These are phyloP conservation scores for Aureobasidium melanogenum DNA, from an alignment of 2,329 filamentous ascomycete genomes.

Conservation along the genomic window DNA sequence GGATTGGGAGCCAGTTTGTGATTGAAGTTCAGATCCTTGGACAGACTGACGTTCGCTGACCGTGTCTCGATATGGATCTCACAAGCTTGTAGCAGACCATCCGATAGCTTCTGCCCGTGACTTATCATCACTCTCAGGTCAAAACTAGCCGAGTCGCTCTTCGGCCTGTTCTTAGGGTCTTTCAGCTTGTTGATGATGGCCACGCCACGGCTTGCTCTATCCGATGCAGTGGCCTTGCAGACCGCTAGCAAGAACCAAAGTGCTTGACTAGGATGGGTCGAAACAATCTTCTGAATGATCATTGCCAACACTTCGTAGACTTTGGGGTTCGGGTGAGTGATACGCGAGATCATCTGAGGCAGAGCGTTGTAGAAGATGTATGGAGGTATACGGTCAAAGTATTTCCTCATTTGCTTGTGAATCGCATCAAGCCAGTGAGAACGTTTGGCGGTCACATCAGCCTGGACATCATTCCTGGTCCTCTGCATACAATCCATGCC, in stretches of 20 bases:
- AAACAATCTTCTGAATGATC: slow-evolving; percentile 81
- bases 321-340: slow-evolving; percentile 71
- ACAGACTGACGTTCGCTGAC: slow-evolving; percentile 64
- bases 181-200: slow-evolving; percentile 29
- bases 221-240: slow-evolving; percentile 67
- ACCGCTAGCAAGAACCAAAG: slow-evolving; percentile 87
- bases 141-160: slow-evolving; percentile 41
- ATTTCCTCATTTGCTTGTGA: slow-evolving; percentile 70
- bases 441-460: slow-evolving; percentile 39
- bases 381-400: slow-evolving; percentile 61
- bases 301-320: slow-evolving; percentile 69
- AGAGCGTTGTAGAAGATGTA: slow-evolving; percentile 77
- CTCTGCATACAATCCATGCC: slow-evolving; percentile 55
- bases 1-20: slow-evolving; percentile 72
- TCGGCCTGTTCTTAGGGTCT: slow-evolving; percentile 48
- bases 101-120: slow-evolving; percentile 72
- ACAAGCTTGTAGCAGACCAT: slow-evolving; percentile 72
- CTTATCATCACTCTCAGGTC: slow-evolving; percentile 66
- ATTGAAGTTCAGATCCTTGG: slow-evolving; percentile 71
- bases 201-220: slow-evolving; percentile 51
- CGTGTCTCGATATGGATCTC: slow-evolving; percentile 68
- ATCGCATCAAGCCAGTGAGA: slow-evolving; percentile 59
- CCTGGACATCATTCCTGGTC: slow-evolving; percentile 34
- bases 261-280: slow-evolving; percentile 79
- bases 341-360: slow-evolving; percentile 90